A percentile compares a stretch with the other conserved stretches of the same genome.
Conservation (phyloP, 1,284 basidiomycete genomes). For the Ceratobasidium sp. region DNA sequence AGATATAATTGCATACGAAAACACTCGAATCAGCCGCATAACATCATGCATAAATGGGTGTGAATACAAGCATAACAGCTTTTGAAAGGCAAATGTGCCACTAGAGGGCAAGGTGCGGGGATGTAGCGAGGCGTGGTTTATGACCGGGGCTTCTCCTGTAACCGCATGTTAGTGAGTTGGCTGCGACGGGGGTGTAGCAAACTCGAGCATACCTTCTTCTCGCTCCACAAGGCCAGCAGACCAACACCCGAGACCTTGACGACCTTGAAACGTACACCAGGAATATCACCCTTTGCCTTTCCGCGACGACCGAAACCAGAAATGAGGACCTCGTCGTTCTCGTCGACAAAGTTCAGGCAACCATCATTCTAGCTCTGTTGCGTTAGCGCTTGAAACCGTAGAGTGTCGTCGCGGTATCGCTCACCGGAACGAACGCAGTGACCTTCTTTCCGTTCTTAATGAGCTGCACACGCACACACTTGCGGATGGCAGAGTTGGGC, state of each 20-base stretch:
- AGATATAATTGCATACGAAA: slow-evolving; percentile 38
- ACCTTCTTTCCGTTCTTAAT: slow-evolving; percentile 99
- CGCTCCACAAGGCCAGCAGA: slow-evolving; percentile 96
- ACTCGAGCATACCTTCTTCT: slow-evolving; percentile 83
- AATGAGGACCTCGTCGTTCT: slow-evolving; percentile 99
- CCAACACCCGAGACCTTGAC: slow-evolving; percentile 99
- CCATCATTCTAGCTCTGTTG: slow-evolving; percentile 81
- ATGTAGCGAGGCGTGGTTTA: slow-evolving; percentile 55
- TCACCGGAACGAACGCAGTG: slow-evolving; percentile 79
- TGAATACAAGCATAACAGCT: slow-evolving; percentile 43
- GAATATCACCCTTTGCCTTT: slow-evolving; percentile 98
- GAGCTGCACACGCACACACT: slow-evolving; percentile 99
- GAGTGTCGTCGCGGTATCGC: not conserved
- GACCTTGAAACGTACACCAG: slow-evolving; percentile 98
- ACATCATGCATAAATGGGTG: slow-evolving; percentile 41
- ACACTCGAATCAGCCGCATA: slow-evolving; percentile 39
- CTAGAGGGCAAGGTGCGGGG: slow-evolving; percentile 17
- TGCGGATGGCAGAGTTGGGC: slow-evolving; percentile 99
- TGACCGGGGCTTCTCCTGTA: slow-evolving; percentile 88
- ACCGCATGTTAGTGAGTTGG: slow-evolving; percentile 40
- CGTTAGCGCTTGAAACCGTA: not conserved
- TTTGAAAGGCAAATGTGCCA: slow-evolving; percentile 28
- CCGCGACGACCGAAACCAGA: slow-evolving; percentile 99
- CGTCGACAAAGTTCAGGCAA: slow-evolving; percentile 98
- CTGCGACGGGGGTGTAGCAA: slow-evolving; percentile 35